Base-by-base conservation (phyloP, 148 eudicot species). In the Persicaria maculosa region DNA sequence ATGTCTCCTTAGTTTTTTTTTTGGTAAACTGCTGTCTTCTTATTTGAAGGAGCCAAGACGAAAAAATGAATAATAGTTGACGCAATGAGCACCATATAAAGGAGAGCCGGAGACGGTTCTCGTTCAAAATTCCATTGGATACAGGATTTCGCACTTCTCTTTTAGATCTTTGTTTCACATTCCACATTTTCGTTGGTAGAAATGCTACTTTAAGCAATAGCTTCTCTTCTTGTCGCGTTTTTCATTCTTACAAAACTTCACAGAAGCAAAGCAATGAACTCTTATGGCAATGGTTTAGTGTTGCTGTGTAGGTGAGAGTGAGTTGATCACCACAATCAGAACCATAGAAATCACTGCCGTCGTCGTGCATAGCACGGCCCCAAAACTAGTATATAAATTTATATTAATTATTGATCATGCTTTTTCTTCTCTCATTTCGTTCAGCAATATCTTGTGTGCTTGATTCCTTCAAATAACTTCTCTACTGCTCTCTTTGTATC, bases 1-100 rank as follows among this genome's bases (percentile, higher is more conserved):
- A 90, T 75, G 97, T 92, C 74, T 76, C 72, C 55, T 10, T 80
- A 31, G 36, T 0, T 31, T 31, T 31, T 31, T 31, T 31, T 31
- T 31, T 31, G 36, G 36, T 31, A 31, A 31, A 31, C 36, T 0
- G 1, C 2, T 31, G 36, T 31, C 36, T 31, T 2, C 36, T 31
- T 31, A 31, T 1, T 31, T 47, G 84, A 78, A 45, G 76, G 79
- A 19, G 74, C 80, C 15, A 86, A 88, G 17, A 65, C 47, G 6
- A 65, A 40, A 65, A 65, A 65, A 65, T 65, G 70, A 40, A 40
- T 11, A 64, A 64, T 12, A 4, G 36, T 19, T 5, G 5, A 65
- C 46, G 17, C 17, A 65, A 17, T 12, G 45, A 65, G 17, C 9
- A 40, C 46, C 70, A 15, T 65, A 65, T 14, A 16, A 36, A 65